phyloP scores from a whole-genome alignment of 2,329 filamentous ascomycete species.

The Aspergillus pseudotamarii region DNA sequence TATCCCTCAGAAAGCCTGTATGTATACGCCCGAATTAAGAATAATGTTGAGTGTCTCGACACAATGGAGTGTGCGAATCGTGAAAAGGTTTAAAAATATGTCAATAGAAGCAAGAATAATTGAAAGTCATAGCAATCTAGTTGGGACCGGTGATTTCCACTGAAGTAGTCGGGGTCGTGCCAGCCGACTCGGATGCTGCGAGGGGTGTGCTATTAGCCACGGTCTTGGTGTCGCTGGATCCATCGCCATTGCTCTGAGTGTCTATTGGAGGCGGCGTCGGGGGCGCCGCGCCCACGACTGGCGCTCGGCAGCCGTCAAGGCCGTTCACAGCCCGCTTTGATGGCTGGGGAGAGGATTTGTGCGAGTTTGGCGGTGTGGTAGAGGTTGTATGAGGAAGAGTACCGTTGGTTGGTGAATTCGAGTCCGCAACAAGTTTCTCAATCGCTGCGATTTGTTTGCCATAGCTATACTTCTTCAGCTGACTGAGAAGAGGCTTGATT shows the following conservation, averaged over 20 bases:
- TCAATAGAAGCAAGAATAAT: conserved; percentile 25
- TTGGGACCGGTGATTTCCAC: conserved; percentile 30
- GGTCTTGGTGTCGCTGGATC: conserved; percentile 41
- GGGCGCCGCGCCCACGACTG: conserved; percentile 57
- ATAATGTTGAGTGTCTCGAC: conserved; percentile 21
- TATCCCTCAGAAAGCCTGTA: conserved; percentile 38
- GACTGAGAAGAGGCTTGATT: conserved; percentile 64
- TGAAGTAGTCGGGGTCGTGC: conserved; percentile 28
- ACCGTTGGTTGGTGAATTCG: conserved; percentile 26
- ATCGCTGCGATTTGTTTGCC: conserved; percentile 69
- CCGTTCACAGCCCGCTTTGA: conserved; percentile 35
- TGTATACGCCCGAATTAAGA: conserved; percentile 43
- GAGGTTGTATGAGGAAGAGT: conserved; percentile 34
- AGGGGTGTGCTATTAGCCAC: conserved; percentile 37
- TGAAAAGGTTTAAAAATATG: conserved; percentile 27
- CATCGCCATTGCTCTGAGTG: conserved; percentile 63
- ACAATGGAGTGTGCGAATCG: conserved; percentile 5
- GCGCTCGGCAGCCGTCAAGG: conserved; percentile 48
- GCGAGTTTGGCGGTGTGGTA: conserved; percentile 42
- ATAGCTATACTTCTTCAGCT: conserved; percentile 65
- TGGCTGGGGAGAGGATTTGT: conserved; percentile 43
- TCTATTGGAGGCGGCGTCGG: conserved; percentile 70
- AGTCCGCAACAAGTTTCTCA: conserved; percentile 57
- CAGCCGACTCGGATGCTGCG: conserved; percentile 34
- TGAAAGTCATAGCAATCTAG: conserved; percentile 16